Conservation (phyloP, 2,329 filamentous ascomycete species). For the Chaetomium olivaceum region DNA sequence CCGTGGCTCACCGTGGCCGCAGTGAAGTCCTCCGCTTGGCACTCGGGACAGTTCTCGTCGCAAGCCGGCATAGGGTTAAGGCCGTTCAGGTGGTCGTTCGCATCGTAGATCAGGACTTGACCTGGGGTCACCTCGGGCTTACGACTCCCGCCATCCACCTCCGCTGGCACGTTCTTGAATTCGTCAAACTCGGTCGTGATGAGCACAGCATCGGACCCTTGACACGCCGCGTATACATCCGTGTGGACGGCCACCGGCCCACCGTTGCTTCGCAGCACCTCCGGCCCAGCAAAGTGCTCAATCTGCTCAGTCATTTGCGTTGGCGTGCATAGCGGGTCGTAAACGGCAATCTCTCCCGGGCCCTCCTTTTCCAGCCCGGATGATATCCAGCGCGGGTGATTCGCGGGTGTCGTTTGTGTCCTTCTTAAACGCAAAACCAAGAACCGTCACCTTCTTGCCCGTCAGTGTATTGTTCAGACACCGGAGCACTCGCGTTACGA, state of each 20-base stretch:
- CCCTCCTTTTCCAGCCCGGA: constrained; percentile 4
- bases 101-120: background rate
- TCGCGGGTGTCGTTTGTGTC: constrained; percentile 15
- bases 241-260: constrained; percentile 5
- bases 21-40: background rate
- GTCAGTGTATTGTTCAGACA: constrained; percentile 10
- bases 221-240: constrained; percentile 11
- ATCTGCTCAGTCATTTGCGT: constrained; percentile 5
- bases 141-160: background rate
- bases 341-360: constrained; percentile 1
- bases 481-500: background rate
- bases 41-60: constrained; percentile 6
- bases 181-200: constrained; percentile 20
- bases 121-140: background rate
- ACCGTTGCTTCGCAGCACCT: background rate
- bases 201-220: constrained; percentile 8
- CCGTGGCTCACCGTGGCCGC: background rate
- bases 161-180: constrained; percentile 2
- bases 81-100: background rate
- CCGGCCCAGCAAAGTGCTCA: background rate
- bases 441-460: constrained; percentile 13
- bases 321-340: constrained; percentile 8
- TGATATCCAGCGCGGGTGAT: constrained; percentile 12
- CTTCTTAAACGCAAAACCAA: constrained; percentile 13
- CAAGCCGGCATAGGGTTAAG: constrained; percentile 4